Evolutionary conservation across 2,329 filamentous ascomycete genomes (phyloP), one percentile per base, ranked within the genome.

Genomic region (Gnomoniopsis smithogilvyi): DNA sequence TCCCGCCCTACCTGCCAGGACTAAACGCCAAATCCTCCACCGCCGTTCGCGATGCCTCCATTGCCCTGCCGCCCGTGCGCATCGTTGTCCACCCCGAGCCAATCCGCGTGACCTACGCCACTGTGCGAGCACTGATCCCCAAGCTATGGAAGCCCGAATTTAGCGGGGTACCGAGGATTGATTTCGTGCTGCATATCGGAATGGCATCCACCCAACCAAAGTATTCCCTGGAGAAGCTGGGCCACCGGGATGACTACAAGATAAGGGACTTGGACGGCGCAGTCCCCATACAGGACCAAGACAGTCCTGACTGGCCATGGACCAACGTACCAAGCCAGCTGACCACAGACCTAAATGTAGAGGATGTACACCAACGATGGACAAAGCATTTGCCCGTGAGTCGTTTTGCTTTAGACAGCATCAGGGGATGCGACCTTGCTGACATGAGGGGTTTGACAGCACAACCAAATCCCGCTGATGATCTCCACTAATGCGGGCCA

Each of bases 161-260:
- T 58, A 51, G 67, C 76, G 64, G 69, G 22, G 59, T 51, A 33
- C 38, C 45, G 2, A 72, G 76, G 51, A 80, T 87, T 56, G 89
- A 96, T 71, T 74, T 89, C 33, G 80, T 86, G 22, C 72, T 96
- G 3, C 91, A 96, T 72, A 89, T 96, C 54, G 92, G 92, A 63
- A 92, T 96, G 82, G 90, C 91, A 70, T 69, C 89, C 71, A 67
- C 83, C 75, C 65, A 80, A 72, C 66, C 85, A 15, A 72, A 84
- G 65, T 96, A 94, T 70, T 82, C 83, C 12, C 76, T 94, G 10
- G 92, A 96, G 75, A 80, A 83, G 12, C 78, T 82, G 38, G 91
- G 83, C 0, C 88, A 90, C 67, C 82, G 89, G 41, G 86, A 90
- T 65, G 88, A 88, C 3, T 96, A 96, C 73, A 74, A 75, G 19